These are phyloP conservation scores for Cinnamomum micranthum DNA, from an alignment of 164 flowering plant genomes.

Conservation along the genomic window DNA sequence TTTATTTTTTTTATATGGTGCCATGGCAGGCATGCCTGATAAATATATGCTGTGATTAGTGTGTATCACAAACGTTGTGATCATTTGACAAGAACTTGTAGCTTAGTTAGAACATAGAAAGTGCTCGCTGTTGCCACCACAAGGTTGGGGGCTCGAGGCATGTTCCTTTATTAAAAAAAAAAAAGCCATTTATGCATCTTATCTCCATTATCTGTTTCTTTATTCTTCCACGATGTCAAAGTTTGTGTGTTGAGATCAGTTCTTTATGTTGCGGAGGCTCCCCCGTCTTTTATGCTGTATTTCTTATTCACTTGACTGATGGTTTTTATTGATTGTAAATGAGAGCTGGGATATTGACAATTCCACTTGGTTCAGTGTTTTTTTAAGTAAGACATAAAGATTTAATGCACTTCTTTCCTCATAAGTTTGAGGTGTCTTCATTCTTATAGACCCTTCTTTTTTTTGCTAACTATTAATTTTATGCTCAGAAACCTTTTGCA, in stretches of 20 bases:
- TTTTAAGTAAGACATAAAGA: too few relatives aligned
- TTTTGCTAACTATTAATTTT: not conserved
- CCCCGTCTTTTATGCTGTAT: too few relatives aligned
- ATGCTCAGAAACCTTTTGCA: conserved; percentile 60
- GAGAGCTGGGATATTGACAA: not conserved
- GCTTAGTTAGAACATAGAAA: too few relatives aligned
- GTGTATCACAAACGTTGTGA: too few relatives aligned
- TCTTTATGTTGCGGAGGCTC: not conserved
- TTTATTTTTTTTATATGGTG: not conserved
- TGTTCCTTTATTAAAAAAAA: too few relatives aligned
- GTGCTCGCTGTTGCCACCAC: too few relatives aligned
- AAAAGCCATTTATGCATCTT: not conserved
- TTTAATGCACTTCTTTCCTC: too few relatives aligned
- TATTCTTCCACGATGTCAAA: not conserved
- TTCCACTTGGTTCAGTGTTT: not conserved
- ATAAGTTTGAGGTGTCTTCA: too few relatives aligned
- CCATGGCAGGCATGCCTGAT: not conserved
- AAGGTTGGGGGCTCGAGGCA: too few relatives aligned
- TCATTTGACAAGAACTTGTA: too few relatives aligned
- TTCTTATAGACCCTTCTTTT: not conserved
- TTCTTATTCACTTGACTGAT: not conserved
- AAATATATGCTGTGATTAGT: too few relatives aligned
- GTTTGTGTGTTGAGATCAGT: not conserved
- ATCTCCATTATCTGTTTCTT: not conserved
- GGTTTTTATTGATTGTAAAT: too few relatives aligned